Conservation (phyloP, 192 early-diverging fungal genomes). For the Obelidium mucronatum region DNA sequence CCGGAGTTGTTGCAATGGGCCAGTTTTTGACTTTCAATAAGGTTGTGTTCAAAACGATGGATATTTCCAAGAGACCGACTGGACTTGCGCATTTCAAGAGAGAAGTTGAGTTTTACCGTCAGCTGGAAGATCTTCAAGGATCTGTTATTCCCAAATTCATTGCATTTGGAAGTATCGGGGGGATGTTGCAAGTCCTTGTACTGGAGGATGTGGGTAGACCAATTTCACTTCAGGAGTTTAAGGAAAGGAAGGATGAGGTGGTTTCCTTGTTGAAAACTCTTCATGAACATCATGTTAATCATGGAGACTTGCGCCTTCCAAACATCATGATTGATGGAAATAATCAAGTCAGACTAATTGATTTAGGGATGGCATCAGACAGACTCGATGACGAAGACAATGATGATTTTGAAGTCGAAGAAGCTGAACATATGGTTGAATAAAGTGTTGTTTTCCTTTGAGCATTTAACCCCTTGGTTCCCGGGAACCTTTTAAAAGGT, state of each 20-base stretch:
- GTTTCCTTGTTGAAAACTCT: neutral
- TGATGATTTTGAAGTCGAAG: neutral
- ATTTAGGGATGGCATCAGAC: conserved; percentile 1
- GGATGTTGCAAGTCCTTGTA: conserved; percentile 17
- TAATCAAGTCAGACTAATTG: neutral
- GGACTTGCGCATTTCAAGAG: conserved; percentile 1
- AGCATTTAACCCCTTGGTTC: too few species aligned
- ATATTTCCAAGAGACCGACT: neutral
- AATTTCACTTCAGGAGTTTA: neutral
- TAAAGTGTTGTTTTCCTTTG: too few species aligned
- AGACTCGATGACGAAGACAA: neutral
- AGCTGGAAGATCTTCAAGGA: conserved; percentile 9
- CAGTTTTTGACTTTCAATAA: neutral
- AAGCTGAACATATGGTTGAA: neutral
- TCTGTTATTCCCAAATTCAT: conserved; percentile 11
- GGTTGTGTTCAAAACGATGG: conserved; percentile 27
- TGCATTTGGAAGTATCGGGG: neutral
- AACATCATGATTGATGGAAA: neutral
- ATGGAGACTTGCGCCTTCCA: neutral
- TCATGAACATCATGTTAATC: neutral
- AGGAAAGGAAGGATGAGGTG: conserved; percentile 7
- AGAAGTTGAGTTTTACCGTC: neutral
- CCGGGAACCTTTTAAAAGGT: too few species aligned
- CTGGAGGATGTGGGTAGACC: conserved; percentile 14
- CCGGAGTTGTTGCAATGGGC: neutral